Base-by-base conservation (phyloP, 768 basidiomycete species). In the Asterophora lycoperdoides region DNA sequence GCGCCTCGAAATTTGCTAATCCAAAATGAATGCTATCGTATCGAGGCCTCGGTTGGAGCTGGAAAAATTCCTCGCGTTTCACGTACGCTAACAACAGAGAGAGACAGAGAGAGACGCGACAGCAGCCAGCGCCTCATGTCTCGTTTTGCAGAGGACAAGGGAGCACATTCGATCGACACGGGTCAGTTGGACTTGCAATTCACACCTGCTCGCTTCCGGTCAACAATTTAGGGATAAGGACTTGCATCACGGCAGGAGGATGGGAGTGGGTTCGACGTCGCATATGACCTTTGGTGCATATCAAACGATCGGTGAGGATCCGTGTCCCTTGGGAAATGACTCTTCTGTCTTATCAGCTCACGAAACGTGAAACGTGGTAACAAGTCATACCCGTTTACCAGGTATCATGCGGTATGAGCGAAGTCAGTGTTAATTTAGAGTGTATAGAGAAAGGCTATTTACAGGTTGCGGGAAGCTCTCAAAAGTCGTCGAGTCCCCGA, bases 131-230 rank as follows among this genome's bases (percentile, higher is more conserved):
- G 20, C 47, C 54, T 40, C 51, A 49, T 49, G 54, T 46, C 33
- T 48, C n/a, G 23, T 23, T 35, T 50, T 40, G 29, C 13, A 26
- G 33, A 41, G 19, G 36, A 49, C 23, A 41, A 50, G 18, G 34
- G 46, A 48, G 41, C 26, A 48, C 29, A 44, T 41, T 45, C 48
- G 51, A 56, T 52, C 54, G 38, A 30, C 49, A 42, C 44, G 46
- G 52, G 43, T 23, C 50, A 44, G 23, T n/a, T 43, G 40, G 32
- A 37, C 29, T 28, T 39, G 34, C 41, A 26, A 3, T 36, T 36
- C 44, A 38, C n/a, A 28, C 32, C 34, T 46, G 29, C 37, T 51
- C n/a, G n/a, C n/a, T n/a, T n/a, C n/a, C n/a, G 44, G 49, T 33
- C 37, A 18, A 35, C 19, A 46, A 47, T 23, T n/a, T 23, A 23